These are phyloP conservation scores for Hypomyces rosellus DNA, from an alignment of 2,329 filamentous ascomycete genomes.

Conservation along the genomic window DNA sequence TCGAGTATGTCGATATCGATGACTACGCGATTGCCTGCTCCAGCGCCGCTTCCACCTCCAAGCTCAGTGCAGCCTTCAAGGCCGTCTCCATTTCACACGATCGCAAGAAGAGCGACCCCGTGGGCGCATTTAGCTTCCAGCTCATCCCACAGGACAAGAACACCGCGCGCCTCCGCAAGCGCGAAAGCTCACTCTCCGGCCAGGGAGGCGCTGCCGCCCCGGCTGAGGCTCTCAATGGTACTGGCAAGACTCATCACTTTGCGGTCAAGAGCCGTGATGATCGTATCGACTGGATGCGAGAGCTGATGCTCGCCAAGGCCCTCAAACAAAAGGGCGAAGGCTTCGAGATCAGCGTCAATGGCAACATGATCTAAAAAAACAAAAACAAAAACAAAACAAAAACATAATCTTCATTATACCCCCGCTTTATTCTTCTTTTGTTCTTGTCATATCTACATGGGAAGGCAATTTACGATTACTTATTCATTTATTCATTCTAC, in stretches of 20 bases:
- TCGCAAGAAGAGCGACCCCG: conserved; percentile 49
- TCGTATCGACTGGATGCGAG: conserved; percentile 94
- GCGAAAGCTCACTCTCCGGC: conserved; percentile 41
- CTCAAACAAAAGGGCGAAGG: conserved; percentile 78
- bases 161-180: conserved; percentile 46
- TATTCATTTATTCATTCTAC: conserved; percentile 9
- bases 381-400: background rate
- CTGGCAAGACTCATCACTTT: conserved; percentile 86
- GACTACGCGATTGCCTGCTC: conserved; percentile 86
- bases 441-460: conserved; percentile 9
- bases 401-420: background rate
- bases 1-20: conserved; percentile 80
- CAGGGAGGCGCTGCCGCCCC: conserved; percentile 19
- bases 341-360: conserved; percentile 76
- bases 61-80: conserved; percentile 83
- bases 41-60: conserved; percentile 65
- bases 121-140: conserved; percentile 76
- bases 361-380: conserved; percentile 59
- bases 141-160: conserved; percentile 65
- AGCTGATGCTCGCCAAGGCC: conserved; percentile 86
- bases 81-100: conserved; percentile 59
- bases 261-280: conserved; percentile 82
- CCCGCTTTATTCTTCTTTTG: background rate
- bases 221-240: conserved; percentile 49
- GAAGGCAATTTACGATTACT: conserved; percentile 13